Conservation (phyloP, 1,139 yeast genomes). For the Yamadazyma jaroonii region DNA sequence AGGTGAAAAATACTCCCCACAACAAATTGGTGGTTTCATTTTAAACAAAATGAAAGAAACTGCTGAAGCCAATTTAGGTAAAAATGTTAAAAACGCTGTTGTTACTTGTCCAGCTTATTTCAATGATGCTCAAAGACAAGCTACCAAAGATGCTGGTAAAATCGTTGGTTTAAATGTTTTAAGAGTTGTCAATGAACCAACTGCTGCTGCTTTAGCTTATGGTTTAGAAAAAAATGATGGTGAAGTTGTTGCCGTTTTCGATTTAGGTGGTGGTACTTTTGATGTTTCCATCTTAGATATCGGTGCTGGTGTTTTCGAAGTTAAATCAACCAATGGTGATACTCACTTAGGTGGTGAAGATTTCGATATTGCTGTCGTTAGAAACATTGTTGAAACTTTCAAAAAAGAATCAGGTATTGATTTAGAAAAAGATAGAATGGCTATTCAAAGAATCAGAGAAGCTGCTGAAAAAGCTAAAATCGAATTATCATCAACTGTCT, state of each 20-base stretch:
- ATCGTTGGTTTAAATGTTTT: conserved; percentile 94
- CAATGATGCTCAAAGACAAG: conserved; percentile 98
- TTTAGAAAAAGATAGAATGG: conserved; percentile 92
- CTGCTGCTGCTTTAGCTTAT: conserved; percentile 98
- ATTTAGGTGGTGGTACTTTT: conserved; percentile 88
- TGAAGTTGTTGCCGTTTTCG: conserved; percentile 77
- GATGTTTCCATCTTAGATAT: conserved; percentile 83
- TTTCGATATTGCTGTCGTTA: conserved; percentile 81
- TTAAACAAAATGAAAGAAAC: conserved; percentile 97
- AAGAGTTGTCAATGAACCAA: conserved; percentile 98
- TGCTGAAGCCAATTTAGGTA: conserved; percentile 89
- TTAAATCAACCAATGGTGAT: conserved; percentile 86
- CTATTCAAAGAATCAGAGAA: conserved; percentile 98
- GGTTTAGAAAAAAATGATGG: conserved; percentile 86
- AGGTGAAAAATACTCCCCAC: conserved; percentile 88
- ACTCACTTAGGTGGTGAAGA: conserved; percentile 93
- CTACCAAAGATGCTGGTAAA: conserved; percentile 98
- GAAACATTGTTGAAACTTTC: conserved; percentile 88
- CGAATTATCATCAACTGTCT: conserved; percentile 89
- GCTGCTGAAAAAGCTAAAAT: conserved; percentile 99
- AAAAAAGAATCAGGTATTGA: conserved; percentile 91
- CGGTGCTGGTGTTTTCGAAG: conserved; percentile 87
- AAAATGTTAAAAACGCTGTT: conserved; percentile 81
- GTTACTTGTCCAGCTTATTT: conserved; percentile 98
- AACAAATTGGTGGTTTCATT: conserved; percentile 96